A percentile compares a stretch with the other conserved stretches of the same genome.
Evolutionary conservation across 2,329 filamentous ascomycete species (phyloP).

Genomic region (Fusarium albosuccineum): DNA sequence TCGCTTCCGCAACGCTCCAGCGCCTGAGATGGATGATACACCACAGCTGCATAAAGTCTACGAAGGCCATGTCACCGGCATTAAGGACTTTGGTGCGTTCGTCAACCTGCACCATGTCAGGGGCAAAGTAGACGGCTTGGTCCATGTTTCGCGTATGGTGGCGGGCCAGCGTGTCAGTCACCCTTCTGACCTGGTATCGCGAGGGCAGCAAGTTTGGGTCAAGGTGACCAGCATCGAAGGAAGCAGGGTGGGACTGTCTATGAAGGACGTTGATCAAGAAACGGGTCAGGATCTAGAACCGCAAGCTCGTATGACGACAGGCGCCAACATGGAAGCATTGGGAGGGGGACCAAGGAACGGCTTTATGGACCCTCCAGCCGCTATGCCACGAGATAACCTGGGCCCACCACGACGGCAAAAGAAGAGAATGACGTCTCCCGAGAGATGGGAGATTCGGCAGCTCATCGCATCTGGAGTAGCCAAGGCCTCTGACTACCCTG

Average conservation of each 20-base stretch:
- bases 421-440: conserved; percentile 96
- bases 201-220: conserved; percentile 88
- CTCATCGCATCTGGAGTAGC: conserved; percentile 95
- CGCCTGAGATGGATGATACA: conserved; percentile 82
- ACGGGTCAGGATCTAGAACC: conserved; percentile 87
- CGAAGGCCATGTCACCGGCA: conserved; percentile 86
- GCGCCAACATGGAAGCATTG: conserved; percentile 88
- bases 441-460: conserved; percentile 97
- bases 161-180: conserved; percentile 90
- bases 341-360: conserved; percentile 73
- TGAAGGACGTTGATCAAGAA: conserved; percentile 96
- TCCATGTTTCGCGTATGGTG: conserved; percentile 91
- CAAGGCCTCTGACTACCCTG: conserved; percentile 93
- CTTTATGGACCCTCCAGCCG: conserved; percentile 60
- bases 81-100: conserved; percentile 97
- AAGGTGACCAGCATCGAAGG: conserved; percentile 88
- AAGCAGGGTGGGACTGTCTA: conserved; percentile 80
- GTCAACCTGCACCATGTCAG: conserved; percentile 90
- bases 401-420: conserved; percentile 70
- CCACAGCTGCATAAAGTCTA: conserved; percentile 91
- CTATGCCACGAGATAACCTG: conserved; percentile 55
- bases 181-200: conserved; percentile 86
- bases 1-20: conserved; percentile 74
- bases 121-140: conserved; percentile 91
- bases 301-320: conserved; percentile 82